phyloP scores from a whole-genome alignment of 805 yeast genomes.

The Wickerhamiella alocasiicola region DNA sequence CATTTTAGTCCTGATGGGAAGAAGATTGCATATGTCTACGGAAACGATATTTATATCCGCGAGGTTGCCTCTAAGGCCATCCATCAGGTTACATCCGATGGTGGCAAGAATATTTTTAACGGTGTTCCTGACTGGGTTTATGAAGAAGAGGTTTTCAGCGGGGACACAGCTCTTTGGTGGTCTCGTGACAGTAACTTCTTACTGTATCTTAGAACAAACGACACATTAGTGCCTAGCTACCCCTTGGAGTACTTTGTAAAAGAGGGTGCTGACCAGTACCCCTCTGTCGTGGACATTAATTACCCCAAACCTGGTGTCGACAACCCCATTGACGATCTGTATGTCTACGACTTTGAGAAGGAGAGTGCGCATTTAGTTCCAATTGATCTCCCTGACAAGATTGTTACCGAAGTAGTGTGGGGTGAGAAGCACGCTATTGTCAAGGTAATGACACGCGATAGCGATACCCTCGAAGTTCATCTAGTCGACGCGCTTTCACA shows the following conservation, averaged over 20 bases:
- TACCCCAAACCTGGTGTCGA: constrained; percentile 78
- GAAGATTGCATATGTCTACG: constrained; percentile 50
- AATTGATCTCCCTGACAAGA: constrained; percentile 27
- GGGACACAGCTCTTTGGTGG: constrained; percentile 77
- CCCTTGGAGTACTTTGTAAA: constrained; percentile 53
- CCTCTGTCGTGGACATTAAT: constrained; percentile 47
- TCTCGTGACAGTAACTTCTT: constrained; percentile 58
- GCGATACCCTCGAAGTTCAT: constrained; percentile 49
- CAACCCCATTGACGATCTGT: constrained; percentile 54
- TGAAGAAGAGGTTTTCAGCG: constrained; percentile 74
- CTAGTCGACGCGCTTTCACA: constrained; percentile 36
- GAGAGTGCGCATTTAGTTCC: constrained; percentile 19
- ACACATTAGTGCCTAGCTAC: constrained; percentile 58
- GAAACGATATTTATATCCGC: constrained; percentile 56
- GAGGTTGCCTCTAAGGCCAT: constrained; percentile 21
- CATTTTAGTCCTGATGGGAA: constrained; percentile 65
- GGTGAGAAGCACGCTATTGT: constrained; percentile 42
- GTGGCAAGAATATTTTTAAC: constrained; percentile 58
- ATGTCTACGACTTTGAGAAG: constrained; percentile 32
- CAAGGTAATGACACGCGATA: constrained; percentile 50
- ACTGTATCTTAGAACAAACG: constrained; percentile 57
- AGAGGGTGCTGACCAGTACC: constrained; percentile 36
- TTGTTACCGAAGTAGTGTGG: constrained; percentile 64
- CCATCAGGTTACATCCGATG: constrained; percentile 53
- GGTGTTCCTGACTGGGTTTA: constrained; percentile 94